Percentiles rank a stretch among this genome's conserved stretches.
Conservation (phyloP, 1,284 basidiomycete species). For the Sporisorium graminicola region DNA sequence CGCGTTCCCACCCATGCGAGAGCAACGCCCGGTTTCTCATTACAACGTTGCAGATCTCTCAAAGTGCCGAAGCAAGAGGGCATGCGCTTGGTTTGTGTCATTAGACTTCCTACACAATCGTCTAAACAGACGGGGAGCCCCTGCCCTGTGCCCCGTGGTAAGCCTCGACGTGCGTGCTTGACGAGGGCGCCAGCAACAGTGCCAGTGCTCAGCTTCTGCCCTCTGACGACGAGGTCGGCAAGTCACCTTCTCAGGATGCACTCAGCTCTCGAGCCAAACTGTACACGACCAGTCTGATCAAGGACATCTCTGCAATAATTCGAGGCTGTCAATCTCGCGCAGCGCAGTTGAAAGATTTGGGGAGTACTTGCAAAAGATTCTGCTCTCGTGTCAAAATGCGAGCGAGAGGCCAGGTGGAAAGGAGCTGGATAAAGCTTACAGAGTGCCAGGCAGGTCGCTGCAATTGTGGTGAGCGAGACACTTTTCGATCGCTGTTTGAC, state of each 20-base stretch:
- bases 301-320: constrained; percentile 4
- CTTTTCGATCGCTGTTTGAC: constrained; percentile 24
- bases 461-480: constrained; percentile 9
- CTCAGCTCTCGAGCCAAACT: not conserved
- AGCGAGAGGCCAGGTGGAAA: not conserved
- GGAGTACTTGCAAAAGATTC: constrained; percentile 15
- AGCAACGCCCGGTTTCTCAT: not conserved
- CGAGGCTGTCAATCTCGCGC: constrained; percentile 8
- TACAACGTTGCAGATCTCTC: not conserved
- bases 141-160: not conserved
- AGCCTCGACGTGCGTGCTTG: not conserved
- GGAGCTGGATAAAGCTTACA: not conserved
- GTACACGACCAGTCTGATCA: constrained; percentile 5
- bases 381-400: constrained; percentile 2
- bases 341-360: not conserved
- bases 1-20: not conserved
- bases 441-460: not conserved
- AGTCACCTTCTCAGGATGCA: not conserved
- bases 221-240: not conserved
- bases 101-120: not conserved
- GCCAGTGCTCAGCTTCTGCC: too few species aligned
- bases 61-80: not conserved
- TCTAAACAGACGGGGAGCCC: not conserved
- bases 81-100: not conserved
- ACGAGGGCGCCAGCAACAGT: not conserved